phyloP scores from a whole-genome alignment of 805 yeast species.

The Kodamaea leandrae region DNA sequence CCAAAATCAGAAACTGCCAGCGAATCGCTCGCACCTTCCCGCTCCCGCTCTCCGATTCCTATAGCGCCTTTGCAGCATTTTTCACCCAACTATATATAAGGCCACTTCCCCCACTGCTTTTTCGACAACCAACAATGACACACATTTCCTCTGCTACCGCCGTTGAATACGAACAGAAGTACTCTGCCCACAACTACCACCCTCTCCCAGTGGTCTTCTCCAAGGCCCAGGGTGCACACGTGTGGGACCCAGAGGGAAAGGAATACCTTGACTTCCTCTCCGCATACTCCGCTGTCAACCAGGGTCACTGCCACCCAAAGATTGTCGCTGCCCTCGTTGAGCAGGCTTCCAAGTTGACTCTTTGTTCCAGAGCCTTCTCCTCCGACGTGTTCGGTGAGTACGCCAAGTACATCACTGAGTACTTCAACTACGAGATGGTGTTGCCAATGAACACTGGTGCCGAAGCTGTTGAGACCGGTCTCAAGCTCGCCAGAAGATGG shows the following conservation, averaged over 20 bases:
- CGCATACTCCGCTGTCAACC: slow-evolving; percentile 96
- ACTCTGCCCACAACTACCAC: slow-evolving; percentile 96
- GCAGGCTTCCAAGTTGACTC: slow-evolving; percentile 80
- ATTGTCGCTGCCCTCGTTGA: slow-evolving; percentile 80
- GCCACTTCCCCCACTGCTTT: slow-evolving; percentile 1
- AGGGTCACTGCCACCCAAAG: slow-evolving; percentile 97
- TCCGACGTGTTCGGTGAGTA: slow-evolving; percentile 83
- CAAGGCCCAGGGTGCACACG: slow-evolving; percentile 85
- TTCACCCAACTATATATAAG: slow-evolving; percentile 7
- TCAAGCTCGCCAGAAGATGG: slow-evolving; percentile 96
- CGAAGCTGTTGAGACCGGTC: slow-evolving; percentile 94
- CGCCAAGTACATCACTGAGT: slow-evolving; percentile 86
- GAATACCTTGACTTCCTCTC: slow-evolving; percentile 90
- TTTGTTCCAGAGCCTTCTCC: slow-evolving; percentile 90
- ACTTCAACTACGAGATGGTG: slow-evolving; percentile 86
- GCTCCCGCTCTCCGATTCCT: slow-evolving; percentile 12
- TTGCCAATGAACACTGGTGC: slow-evolving; percentile 99
- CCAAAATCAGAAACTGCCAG: slow-evolving; percentile 6
- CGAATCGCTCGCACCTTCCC: slow-evolving; percentile 12
- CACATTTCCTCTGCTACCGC: slow-evolving; percentile 65
- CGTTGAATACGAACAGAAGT: slow-evolving; percentile 64
- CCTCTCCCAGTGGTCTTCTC: slow-evolving; percentile 94
- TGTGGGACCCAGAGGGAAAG: slow-evolving; percentile 97
- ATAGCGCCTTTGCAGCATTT: slow-evolving; percentile 9
- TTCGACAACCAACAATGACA: slow-evolving; percentile 17